These are phyloP conservation scores for Candida vaughaniae DNA, from an alignment of 805 yeast species.

Conservation along the genomic window DNA sequence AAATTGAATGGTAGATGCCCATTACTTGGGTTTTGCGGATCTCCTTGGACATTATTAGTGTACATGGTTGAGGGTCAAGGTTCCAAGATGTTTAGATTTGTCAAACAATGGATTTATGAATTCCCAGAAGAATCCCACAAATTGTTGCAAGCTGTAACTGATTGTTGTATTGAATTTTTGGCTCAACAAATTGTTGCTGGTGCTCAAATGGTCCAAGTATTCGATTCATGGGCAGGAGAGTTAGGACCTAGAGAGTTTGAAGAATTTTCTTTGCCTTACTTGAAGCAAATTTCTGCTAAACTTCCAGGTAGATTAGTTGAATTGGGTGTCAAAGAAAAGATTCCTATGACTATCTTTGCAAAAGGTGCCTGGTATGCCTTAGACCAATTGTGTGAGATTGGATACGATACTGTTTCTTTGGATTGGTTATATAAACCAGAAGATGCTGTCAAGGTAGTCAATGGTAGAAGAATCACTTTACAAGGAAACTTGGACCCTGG, in stretches of 20 bases:
- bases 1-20: slow-evolving; percentile 91
- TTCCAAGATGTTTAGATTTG: slow-evolving; percentile 84
- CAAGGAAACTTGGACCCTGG: slow-evolving; percentile 98
- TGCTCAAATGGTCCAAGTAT: slow-evolving; percentile 95
- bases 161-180: slow-evolving; percentile 86
- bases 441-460: slow-evolving; percentile 73
- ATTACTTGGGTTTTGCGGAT: slow-evolving; percentile 91
- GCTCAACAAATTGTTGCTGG: slow-evolving; percentile 96
- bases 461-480: slow-evolving; percentile 71
- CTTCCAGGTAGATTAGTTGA: slow-evolving; percentile 70
- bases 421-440: slow-evolving; percentile 90
- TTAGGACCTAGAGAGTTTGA: slow-evolving; percentile 85
- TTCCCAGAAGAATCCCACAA: slow-evolving; percentile 70
- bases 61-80: slow-evolving; percentile 99
- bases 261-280: slow-evolving; percentile 86
- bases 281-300: slow-evolving; percentile 68
- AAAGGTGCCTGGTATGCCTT: slow-evolving; percentile 98
- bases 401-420: slow-evolving; percentile 84
- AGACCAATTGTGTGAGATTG: slow-evolving; percentile 75
- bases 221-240: slow-evolving; percentile 98
- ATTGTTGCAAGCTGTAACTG: slow-evolving; percentile 75
- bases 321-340: slow-evolving; percentile 64
- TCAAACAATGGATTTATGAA: slow-evolving; percentile 87
- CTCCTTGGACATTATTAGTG: slow-evolving; percentile 96
- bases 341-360: slow-evolving; percentile 89